phyloP scores from a whole-genome alignment of 2,329 filamentous ascomycete genomes.

The Hypoxylon rubiginosum region DNA sequence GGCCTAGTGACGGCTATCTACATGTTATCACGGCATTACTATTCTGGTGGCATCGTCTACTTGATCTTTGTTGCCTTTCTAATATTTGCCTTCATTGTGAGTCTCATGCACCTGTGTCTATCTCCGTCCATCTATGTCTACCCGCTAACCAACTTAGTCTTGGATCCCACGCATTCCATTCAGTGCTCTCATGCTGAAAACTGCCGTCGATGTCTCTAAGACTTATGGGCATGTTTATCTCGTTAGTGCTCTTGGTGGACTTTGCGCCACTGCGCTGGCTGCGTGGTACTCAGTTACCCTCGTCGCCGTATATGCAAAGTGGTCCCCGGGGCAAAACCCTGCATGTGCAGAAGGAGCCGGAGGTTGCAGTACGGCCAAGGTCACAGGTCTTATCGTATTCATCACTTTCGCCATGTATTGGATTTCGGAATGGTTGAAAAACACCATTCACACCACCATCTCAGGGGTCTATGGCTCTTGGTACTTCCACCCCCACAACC shows the following conservation, averaged over 20 bases:
- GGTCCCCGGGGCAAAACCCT: constrained; percentile 73
- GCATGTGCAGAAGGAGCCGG: constrained; percentile 67
- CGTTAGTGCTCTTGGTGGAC: constrained; percentile 85
- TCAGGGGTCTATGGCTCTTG: constrained; percentile 92
- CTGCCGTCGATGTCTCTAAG: constrained; percentile 86
- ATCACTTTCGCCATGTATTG: constrained; percentile 94
- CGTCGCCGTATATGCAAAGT: constrained; percentile 88
- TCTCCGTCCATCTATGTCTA: background rate
- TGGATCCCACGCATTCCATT: constrained; percentile 95
- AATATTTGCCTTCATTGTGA: constrained; percentile 80
- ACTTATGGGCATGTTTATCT: constrained; percentile 87
- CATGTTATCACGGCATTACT: constrained; percentile 83
- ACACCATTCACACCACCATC: constrained; percentile 89
- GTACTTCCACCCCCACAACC: constrained; percentile 83
- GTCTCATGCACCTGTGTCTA: constrained; percentile 6
- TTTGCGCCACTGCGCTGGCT: constrained; percentile 80
- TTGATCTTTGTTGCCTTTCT: constrained; percentile 85
- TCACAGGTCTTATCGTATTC: constrained; percentile 88
- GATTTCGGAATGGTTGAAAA: constrained; percentile 94
- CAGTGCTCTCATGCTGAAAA: constrained; percentile 89
- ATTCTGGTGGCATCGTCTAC: constrained; percentile 88
- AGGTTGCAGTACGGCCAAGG: constrained; percentile 79
- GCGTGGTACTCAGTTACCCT: constrained; percentile 91
- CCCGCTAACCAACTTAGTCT: constrained; percentile 54
- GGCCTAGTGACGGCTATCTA: constrained; percentile 89